phyloP scores from a whole-genome alignment of 2,329 filamentous ascomycete genomes.

The Fusarium drepaniforme region DNA sequence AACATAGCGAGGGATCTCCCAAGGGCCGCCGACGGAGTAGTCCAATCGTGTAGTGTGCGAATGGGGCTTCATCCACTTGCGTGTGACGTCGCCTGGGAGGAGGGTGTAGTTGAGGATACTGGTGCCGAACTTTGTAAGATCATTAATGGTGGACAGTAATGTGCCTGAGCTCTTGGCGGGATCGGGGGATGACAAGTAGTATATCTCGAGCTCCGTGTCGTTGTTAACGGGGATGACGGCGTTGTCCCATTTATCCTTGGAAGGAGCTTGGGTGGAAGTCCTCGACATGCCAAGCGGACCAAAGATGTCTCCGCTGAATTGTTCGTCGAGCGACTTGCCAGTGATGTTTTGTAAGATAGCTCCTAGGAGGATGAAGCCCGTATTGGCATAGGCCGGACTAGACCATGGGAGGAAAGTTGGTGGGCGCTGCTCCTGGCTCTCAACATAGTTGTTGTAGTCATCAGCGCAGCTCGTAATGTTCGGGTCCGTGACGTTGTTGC shows the following conservation, averaged over 20 bases:
- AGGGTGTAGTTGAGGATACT: slow-evolving; percentile 43
- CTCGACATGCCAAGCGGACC: slow-evolving; percentile 19
- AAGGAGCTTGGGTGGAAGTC: neutral
- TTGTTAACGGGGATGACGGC: slow-evolving; percentile 8
- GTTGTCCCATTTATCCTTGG: neutral
- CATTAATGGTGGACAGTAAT: slow-evolving; percentile 21
- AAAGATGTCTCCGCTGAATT: slow-evolving; percentile 18
- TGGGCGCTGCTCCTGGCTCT: slow-evolving; percentile 1
- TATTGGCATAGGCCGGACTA: slow-evolving; percentile 23
- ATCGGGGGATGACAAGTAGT: neutral
- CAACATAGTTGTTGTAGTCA: neutral
- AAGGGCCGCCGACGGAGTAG: slow-evolving; percentile 53
- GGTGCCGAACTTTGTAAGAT: slow-evolving; percentile 32
- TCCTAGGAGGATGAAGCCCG: slow-evolving; percentile 23
- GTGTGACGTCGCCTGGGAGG: slow-evolving; percentile 49
- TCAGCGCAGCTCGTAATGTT: neutral
- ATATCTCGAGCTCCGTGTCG: neutral
- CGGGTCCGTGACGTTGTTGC: neutral
- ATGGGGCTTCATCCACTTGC: slow-evolving; percentile 56
- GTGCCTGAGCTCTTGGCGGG: slow-evolving; percentile 20
- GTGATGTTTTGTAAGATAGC: slow-evolving; percentile 16
- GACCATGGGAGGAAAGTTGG: slow-evolving; percentile 21
- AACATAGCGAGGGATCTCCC: slow-evolving; percentile 56
- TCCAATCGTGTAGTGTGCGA: slow-evolving; percentile 53
- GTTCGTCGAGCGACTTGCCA: neutral